Evolutionary conservation across 148 eudicot genomes (phyloP), one percentile per base, ranked within the genome.

Genomic region (Nepenthes gracilis): DNA sequence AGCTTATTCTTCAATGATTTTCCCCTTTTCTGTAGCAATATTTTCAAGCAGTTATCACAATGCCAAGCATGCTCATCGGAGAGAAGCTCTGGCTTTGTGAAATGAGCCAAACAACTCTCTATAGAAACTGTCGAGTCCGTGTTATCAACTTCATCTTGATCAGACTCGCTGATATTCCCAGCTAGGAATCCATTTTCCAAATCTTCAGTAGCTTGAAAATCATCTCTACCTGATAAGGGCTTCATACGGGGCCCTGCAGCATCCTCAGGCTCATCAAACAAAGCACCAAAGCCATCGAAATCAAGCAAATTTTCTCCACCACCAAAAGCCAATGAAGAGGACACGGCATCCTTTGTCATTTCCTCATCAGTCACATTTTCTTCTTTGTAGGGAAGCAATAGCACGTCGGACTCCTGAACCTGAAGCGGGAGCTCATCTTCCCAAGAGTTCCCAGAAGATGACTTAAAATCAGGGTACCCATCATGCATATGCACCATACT

Each of bases 121-220:
- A 93, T 67, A 1, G 99, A 84, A 53, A 93, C 92, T 40, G 82
- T 89, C 68, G 95, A 82, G 78, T 84, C 72, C 62, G 85, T 64
- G 70, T 86, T 63, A 70, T 88, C 99, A 57, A 93, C 89, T 77
- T 88, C 95, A 79, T 89, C 90, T 33, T 86, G 84, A 74, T 86
- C 91, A 67, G 99, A 86, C 54, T 80, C 96, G 40, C 92, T 82
- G 64, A 57, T 80, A 65, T 78, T 75, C 63, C 76, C 83, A 47
- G 61, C 64, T 32, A 43, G 36, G 40, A 65, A 69, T 45, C 83
- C 80, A 66, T 65, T 78, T 61, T 67, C 76, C 34, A 65, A 36
- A 61, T 38, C 65, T 65, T 35, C 71, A 68, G 67, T 70, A 62
- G 64, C 15, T n/a, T 5, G 53, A 49, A 49, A 49, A 1, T 49